Evolutionary conservation across 805 yeast species (phyloP), one percentile per base, ranked within the genome.

Genomic region (Saturnispora diversa): DNA sequence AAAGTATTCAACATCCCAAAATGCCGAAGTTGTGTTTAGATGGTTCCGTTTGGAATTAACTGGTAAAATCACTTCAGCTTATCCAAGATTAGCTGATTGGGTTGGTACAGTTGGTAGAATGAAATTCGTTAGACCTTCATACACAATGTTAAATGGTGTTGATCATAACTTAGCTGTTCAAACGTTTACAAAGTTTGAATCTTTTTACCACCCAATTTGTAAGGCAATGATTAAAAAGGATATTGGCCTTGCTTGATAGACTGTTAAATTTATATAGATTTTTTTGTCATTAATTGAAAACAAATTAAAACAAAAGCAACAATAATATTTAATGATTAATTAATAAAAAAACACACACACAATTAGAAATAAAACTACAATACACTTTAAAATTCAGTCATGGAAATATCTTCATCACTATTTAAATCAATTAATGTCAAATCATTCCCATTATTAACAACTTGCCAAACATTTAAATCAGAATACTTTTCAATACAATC

Each of bases 91-190:
- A 34, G 86, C 94, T 3, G 74, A 75, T 39, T 87, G 95, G 95
- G 69, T 87, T 41, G 94, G 90, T 10, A 78, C 88, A 2, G 92
- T 87, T 17, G 96, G 96, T 16, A 74, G 96, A 67, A 87, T 87
- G 96, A 87, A 87, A 65, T 87, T 80, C 55, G 95, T 84, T 20
- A 74, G 96, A 60, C 95, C 96, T 23, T 85, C 92, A 4, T 86
- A 77, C 62, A 70, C 75, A 33, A 63, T 79, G 45, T 66, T 87
- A 46, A 72, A 75, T 53, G 53, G 62, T 6, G 90, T 80, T 19
- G 82, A 84, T 58, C 74, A 72, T 32, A 65, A 68, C 12, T 65
- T 80, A 47, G 95, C 95, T 0, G 52, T 78, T 11, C 55, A 54
- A 3, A 84, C 88, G 5, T 87, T 83, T 63, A 64, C 64, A 35